Conservation (phyloP, 495 filamentous ascomycete genomes). For the Hypomontagnella submonticulosa region DNA sequence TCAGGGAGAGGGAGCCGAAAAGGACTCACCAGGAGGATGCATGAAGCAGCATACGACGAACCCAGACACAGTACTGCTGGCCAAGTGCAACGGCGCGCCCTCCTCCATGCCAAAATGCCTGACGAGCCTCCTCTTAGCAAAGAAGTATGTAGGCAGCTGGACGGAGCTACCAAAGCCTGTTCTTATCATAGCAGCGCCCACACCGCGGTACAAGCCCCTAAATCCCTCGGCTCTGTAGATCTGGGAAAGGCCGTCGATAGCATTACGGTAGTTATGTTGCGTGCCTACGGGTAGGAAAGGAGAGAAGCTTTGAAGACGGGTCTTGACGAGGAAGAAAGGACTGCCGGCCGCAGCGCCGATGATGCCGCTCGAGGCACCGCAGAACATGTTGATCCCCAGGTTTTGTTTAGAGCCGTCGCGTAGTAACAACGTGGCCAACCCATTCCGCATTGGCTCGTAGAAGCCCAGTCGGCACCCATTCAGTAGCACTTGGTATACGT, state of each 20-base stretch:
- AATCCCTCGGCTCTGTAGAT: conserved; percentile 84
- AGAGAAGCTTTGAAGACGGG: conserved; percentile 91
- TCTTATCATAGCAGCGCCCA: conserved; percentile 94
- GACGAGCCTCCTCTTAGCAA: conserved; percentile 87
- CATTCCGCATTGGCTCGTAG: conserved; percentile 90
- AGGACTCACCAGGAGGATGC: conserved; percentile 87
- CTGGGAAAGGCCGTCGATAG: conserved; percentile 80
- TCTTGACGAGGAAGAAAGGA: conserved; percentile 99
- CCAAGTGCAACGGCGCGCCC: conserved; percentile 86
- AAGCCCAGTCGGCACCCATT: conserved; percentile 97
- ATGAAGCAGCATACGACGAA: conserved; percentile 98
- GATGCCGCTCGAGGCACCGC: conserved; percentile 86
- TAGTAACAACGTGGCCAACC: conserved; percentile 71
- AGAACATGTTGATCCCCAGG: conserved; percentile 90
- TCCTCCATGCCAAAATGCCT: conserved; percentile 89
- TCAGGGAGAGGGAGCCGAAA: background rate
- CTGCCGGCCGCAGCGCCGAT: conserved; percentile 90
- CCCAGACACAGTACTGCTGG: conserved; percentile 88
- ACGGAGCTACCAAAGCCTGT: conserved; percentile 96
- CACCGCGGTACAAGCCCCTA: conserved; percentile 84
- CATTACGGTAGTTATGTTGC: conserved; percentile 91
- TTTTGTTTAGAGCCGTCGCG: conserved; percentile 79
- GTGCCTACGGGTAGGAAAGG: conserved; percentile 96
- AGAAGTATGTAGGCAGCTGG: conserved; percentile 97
- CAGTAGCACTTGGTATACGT: conserved; percentile 95